Evolutionary conservation across 1,139 yeast species (phyloP).

Genomic region (Geotrichum fermentans): DNA sequence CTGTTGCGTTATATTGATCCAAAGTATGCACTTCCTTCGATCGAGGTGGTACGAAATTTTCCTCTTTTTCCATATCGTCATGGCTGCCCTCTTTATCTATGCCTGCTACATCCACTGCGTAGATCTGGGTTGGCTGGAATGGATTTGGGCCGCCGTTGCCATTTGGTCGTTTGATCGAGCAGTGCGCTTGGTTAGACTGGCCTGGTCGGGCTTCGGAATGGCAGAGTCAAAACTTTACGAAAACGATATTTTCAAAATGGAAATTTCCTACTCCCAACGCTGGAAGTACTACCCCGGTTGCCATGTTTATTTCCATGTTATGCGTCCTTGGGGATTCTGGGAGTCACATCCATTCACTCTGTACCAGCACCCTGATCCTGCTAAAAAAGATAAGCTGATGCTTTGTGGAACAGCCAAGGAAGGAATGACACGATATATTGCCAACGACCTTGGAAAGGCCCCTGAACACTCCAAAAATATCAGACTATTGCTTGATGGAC

Average conservation of each 20-base stretch:
- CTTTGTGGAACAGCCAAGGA: conserved; percentile 36
- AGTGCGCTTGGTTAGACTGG: conserved; percentile 37
- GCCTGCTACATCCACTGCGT: conserved; percentile 45
- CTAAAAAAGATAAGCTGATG: conserved; percentile 29
- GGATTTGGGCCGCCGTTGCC: conserved; percentile 36
- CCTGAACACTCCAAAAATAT: conserved; percentile 17
- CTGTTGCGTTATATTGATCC: conserved; percentile 31
- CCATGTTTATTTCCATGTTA: conserved; percentile 49
- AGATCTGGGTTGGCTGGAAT: conserved; percentile 40
- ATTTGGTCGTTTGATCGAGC: conserved; percentile 45
- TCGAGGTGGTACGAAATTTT: conserved; percentile 43
- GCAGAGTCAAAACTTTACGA: conserved; percentile 25
- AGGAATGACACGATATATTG: conserved; percentile 30
- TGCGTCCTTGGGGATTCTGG: conserved; percentile 32
- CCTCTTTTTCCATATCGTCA: conserved; percentile 41
- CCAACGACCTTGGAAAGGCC: conserved; percentile 23
- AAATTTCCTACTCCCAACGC: conserved; percentile 38
- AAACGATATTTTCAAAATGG: conserved; percentile 45
- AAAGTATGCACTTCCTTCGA: conserved; percentile 35
- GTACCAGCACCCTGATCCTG: conserved; percentile 30
- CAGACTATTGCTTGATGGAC: conserved; percentile 51
- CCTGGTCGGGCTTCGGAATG: conserved; percentile 38
- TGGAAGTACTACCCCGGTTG: conserved; percentile 40
- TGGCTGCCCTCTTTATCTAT: conserved; percentile 39
- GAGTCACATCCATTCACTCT: conserved; percentile 67